Conservation (phyloP, 805 yeast species). For the Saccharomyces paradoxus region DNA sequence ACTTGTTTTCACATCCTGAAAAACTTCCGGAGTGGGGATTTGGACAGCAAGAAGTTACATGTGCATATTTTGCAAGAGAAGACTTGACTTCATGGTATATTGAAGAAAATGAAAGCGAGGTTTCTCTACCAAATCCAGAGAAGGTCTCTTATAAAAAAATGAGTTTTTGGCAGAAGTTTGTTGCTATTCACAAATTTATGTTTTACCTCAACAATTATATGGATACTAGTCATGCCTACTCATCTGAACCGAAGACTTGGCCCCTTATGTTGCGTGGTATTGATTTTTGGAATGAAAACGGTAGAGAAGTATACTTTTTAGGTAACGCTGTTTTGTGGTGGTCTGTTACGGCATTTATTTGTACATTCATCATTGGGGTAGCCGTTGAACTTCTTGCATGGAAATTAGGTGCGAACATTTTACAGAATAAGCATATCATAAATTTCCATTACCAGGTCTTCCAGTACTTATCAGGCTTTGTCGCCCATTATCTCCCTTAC, state of each 20-base stretch:
- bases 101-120: slow-evolving; percentile 55
- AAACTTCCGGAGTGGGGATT: slow-evolving; percentile 76
- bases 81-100: slow-evolving; percentile 63
- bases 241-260: slow-evolving; percentile 68
- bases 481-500: slow-evolving; percentile 64
- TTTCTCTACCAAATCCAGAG: slow-evolving; percentile 38
- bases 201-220: slow-evolving; percentile 64
- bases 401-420: slow-evolving; percentile 52
- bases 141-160: slow-evolving; percentile 46
- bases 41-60: slow-evolving; percentile 77
- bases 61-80: slow-evolving; percentile 63
- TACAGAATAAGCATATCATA: slow-evolving; percentile 43
- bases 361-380: slow-evolving; percentile 41
- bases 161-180: slow-evolving; percentile 49
- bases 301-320: slow-evolving; percentile 56
- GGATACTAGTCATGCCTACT: slow-evolving; percentile 60
- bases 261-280: slow-evolving; percentile 70
- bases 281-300: slow-evolving; percentile 54
- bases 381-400: slow-evolving; percentile 45
- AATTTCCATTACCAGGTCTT: slow-evolving; percentile 58
- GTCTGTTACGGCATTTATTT: slow-evolving; percentile 47
- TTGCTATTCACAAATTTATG: slow-evolving; percentile 64
- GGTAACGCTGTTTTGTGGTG: slow-evolving; percentile 81
- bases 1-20: slow-evolving; percentile 61
- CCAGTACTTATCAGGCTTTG: slow-evolving; percentile 63